phyloP scores from a whole-genome alignment of 768 basidiomycete species.

The Lentinula lateritia region DNA sequence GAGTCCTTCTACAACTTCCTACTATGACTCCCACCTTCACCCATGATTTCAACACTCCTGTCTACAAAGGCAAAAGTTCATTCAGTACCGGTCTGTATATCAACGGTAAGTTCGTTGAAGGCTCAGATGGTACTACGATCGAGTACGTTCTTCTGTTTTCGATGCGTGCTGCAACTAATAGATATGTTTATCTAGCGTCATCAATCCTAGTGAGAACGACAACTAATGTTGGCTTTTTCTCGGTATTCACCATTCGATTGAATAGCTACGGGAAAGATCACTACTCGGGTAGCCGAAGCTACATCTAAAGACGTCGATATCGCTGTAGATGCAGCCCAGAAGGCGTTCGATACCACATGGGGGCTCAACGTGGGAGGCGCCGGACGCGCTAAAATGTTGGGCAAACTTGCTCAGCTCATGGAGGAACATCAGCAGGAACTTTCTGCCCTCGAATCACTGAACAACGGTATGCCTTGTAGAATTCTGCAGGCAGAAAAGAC shows the following conservation, averaged over 20 bases:
- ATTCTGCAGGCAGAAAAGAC: neutral
- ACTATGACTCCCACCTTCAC: conserved; percentile 22
- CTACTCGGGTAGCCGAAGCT: conserved; percentile 46
- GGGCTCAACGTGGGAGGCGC: conserved; percentile 31
- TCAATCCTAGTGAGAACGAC: conserved; percentile 42
- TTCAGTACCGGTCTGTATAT: conserved; percentile 73
- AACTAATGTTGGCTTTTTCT: neutral
- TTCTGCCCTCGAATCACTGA: conserved; percentile 39
- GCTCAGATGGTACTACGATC: conserved; percentile 46
- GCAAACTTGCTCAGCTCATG: conserved; percentile 43
- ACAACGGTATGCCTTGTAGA: conserved; percentile 25
- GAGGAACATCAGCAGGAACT: conserved; percentile 38
- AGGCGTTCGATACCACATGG: conserved; percentile 28
- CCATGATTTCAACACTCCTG: conserved; percentile 46
- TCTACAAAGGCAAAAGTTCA: conserved; percentile 52
- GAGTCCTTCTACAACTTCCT: neutral
- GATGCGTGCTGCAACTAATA: conserved; percentile 30
- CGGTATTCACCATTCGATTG: conserved; percentile 6
- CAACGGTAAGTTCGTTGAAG: conserved; percentile 60
- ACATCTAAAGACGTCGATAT: conserved; percentile 55
- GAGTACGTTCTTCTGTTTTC: conserved; percentile 39
- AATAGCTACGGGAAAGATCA: conserved; percentile 52
- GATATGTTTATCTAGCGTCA: conserved; percentile 30
- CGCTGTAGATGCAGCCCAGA: conserved; percentile 58
- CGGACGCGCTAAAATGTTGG: conserved; percentile 29